Percentiles rank a stretch among this genome's conserved stretches.
These are phyloP conservation scores for Wallemia ichthyophaga DNA, from an alignment of 1,284 basidiomycete species.

Conservation along the genomic window DNA sequence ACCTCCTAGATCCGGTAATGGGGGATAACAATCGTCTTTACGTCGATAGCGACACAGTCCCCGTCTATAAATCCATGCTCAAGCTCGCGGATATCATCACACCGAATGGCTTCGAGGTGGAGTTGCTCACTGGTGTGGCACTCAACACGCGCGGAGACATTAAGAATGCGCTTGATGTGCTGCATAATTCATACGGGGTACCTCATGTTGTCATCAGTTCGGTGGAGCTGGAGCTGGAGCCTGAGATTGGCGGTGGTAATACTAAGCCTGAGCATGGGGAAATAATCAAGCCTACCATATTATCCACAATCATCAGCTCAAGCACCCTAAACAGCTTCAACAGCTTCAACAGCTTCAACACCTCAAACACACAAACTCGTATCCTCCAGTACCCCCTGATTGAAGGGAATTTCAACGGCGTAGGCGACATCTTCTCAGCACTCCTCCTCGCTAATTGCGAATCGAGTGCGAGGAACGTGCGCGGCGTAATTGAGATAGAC, in stretches of 20 bases:
- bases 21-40: constrained; percentile 69
- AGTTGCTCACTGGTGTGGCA: constrained; percentile 33
- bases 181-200: constrained; percentile 44
- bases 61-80: constrained; percentile 54
- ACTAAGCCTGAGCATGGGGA: no score
- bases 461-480: constrained; percentile 9
- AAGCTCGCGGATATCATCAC: constrained; percentile 63
- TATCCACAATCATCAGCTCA: no score
- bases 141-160: constrained; percentile 37
- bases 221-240: constrained; percentile 18
- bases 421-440: constrained; percentile 88
- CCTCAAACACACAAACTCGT: not conserved
- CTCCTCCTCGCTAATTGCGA: constrained; percentile 56
- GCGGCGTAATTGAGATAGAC: constrained; percentile 19
- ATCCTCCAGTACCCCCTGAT: constrained; percentile 16
- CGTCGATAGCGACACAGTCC: constrained; percentile 59
- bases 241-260: no score
- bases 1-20: constrained; percentile 28
- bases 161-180: constrained; percentile 30
- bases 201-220: constrained; percentile 79
- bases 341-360: no score
- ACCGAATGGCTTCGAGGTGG: constrained; percentile 93
- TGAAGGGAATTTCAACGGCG: constrained; percentile 78
- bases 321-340: no score
- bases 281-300: no score